Evolutionary conservation across 1,139 yeast genomes (phyloP).

Genomic region (Debaryomyces udenii): DNA sequence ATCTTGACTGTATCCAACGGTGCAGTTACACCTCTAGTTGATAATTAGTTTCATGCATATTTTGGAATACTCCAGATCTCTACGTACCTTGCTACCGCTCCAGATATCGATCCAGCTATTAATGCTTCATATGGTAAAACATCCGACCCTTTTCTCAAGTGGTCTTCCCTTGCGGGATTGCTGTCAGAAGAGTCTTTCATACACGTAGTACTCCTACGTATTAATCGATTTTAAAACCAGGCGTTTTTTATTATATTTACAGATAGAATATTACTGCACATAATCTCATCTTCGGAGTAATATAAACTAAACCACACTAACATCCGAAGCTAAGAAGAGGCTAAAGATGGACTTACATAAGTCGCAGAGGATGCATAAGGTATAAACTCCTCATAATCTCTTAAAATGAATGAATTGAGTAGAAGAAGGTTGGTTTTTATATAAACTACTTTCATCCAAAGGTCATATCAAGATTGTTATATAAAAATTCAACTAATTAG

Average conservation of each 20-base stretch:
- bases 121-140: slow-evolving; percentile 50
- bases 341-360: no score
- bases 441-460: no score
- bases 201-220: slow-evolving; percentile 2
- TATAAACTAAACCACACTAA: no score
- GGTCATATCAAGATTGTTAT: no score
- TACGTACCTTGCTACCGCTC: slow-evolving; percentile 58
- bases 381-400: no score
- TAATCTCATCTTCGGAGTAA: background rate
- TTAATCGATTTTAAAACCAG: no score
- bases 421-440: no score
- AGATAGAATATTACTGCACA: background rate
- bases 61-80: background rate
- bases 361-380: no score
- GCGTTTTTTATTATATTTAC: no score
- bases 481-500: no score
- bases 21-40: slow-evolving; percentile 66
- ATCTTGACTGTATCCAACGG: slow-evolving; percentile 91
- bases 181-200: slow-evolving; percentile 6
- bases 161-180: slow-evolving; percentile 38
- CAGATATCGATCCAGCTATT: slow-evolving; percentile 74
- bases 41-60: slow-evolving; percentile 23
- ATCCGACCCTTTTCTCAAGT: slow-evolving; percentile 52
- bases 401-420: no score
- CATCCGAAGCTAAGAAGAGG: no score